Evolutionary conservation across 1,284 basidiomycete species (phyloP), one percentile per base, ranked within the genome.

Genomic region (Ustilago xerochloae): DNA sequence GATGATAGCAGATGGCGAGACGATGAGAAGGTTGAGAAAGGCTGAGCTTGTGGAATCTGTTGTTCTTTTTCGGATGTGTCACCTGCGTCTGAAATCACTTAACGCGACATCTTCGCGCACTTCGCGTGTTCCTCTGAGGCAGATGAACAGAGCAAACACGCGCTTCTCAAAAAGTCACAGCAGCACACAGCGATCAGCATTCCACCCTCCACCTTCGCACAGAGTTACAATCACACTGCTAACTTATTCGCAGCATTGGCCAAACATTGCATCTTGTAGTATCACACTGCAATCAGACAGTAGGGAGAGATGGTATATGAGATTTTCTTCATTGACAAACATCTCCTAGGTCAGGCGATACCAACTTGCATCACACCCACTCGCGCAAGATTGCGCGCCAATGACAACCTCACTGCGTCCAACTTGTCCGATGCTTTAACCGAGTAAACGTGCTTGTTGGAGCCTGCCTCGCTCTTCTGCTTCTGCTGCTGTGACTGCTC

Each of bases 311-410:
- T 16, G 41, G n/a, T 43, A 18, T 24, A 20, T 8, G 16, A 10
- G n/a, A 10, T 20, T 18, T 3, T 29, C 9, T 33, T 18, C 26
- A 22, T 29, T 54, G 52, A n/a, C n/a, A n/a, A n/a, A n/a, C 22
- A 41, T 13, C 39, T 15, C 6, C 26, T 35, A 24, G 7, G 10
- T 52, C 38, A 69, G 29, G 53, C 66, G 41, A 73, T 68, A 41
- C 72, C 72, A 24, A 55, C 50, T 36, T 75, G 72, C 51, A 63
- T 65, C 35, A 75, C 61, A 15, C 73, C 69, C 7, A 75, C 73
- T 32, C 73, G 69, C 52, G 77, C 77, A 41, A 79, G 43, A 32
- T 74, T 65, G 41, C 74, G 61, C n/a, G 77, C 74, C 32, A 79
- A 61, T 6, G 66, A 69, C 28, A 78, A 49, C 6, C 78, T 68